Evolutionary conservation across 441 rosid genomes (phyloP).

Genomic region (Gossypium davidsonii): DNA sequence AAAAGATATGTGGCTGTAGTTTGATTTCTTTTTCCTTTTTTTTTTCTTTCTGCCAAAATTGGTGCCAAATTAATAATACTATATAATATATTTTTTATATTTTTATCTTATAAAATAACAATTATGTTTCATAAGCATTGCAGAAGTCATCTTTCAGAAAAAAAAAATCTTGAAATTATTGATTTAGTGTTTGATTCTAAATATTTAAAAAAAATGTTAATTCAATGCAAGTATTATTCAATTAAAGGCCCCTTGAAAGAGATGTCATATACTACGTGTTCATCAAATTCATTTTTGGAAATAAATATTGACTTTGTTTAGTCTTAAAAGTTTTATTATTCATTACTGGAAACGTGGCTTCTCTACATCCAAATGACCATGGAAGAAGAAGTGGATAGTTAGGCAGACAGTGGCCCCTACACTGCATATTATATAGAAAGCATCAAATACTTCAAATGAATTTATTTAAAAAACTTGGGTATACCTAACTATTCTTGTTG

Average conservation of each 20-base stretch:
- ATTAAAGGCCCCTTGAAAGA: background rate
- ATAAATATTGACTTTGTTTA: background rate
- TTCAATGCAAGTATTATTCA: background rate
- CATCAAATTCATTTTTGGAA: background rate
- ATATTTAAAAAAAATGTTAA: background rate
- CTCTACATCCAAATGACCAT: constrained; percentile 15
- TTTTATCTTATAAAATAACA: too few relatives aligned
- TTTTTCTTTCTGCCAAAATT: too few relatives aligned
- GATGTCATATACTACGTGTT: background rate
- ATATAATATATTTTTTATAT: too few relatives aligned
- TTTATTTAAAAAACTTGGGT: background rate
- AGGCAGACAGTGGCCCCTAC: background rate
- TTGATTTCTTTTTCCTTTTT: constrained; percentile 10
- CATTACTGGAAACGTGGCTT: constrained; percentile 22
- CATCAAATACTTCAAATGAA: constrained; percentile 4
- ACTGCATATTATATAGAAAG: background rate
- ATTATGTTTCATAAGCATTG: too few relatives aligned
- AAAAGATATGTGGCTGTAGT: constrained; percentile 7
- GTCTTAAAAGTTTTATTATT: background rate
- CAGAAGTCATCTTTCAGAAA: background rate
- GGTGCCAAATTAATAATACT: too few relatives aligned
- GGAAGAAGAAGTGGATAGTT: constrained; percentile 13
- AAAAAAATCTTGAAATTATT: background rate
- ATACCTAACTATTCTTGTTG: constrained; percentile 15
- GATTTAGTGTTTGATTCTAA: background rate